phyloP scores from a whole-genome alignment of 2,329 filamentous ascomycete species.

The Fusarium mexicanum region DNA sequence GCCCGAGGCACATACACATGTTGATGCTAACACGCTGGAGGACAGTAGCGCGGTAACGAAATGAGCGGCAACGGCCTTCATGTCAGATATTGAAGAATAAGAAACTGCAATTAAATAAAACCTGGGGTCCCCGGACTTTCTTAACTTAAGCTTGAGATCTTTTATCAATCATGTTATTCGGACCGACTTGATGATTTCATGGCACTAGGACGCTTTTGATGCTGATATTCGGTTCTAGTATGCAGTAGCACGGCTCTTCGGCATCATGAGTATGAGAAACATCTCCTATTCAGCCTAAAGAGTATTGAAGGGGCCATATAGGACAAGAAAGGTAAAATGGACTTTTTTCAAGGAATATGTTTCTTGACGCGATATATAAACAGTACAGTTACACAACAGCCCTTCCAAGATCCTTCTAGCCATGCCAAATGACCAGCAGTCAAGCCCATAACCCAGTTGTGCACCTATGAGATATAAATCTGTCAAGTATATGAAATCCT shows the following conservation, averaged over 20 bases:
- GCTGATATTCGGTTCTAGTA: not conserved
- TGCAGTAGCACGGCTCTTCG: not conserved
- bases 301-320: fast-evolving
- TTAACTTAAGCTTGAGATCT: too few relatives aligned
- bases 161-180: not conserved
- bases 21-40: not conserved
- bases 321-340: not conserved
- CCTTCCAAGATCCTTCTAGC: not conserved
- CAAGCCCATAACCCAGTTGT: fast-evolving
- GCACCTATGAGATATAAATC: fast-evolving
- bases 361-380: not conserved
- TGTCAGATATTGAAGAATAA: too few relatives aligned
- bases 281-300: not conserved
- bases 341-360: fast-evolving
- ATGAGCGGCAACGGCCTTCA: too few relatives aligned
- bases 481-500: too few relatives aligned
- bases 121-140: not conserved
- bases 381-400: not conserved
- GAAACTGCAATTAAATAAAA: not conserved
- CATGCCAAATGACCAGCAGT: fast-evolving
- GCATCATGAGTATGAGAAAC: not conserved
- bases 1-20: not conserved
- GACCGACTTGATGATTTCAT: not conserved
- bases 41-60: fast-evolving
- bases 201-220: not conserved